Conservation (phyloP, 441 rosid genomes). For the Populus hybrid region DNA sequence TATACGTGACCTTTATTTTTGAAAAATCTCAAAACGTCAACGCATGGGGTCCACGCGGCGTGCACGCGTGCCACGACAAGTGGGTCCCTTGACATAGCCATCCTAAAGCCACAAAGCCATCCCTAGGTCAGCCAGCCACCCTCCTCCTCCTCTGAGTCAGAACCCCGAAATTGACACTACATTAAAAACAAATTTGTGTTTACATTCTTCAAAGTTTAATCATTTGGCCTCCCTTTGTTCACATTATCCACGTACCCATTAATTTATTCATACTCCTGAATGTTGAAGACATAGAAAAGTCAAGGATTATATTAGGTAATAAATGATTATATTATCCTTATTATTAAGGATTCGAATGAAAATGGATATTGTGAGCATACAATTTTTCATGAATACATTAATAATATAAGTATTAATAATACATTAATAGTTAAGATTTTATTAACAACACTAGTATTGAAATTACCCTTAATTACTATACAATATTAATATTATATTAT, state of each 20-base stretch:
- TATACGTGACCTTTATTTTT: neutral
- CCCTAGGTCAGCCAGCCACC: neutral
- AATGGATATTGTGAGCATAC: neutral
- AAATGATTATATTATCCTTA: too few relatives aligned
- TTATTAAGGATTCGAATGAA: too few relatives aligned
- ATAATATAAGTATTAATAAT: too few relatives aligned
- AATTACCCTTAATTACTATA: too few relatives aligned
- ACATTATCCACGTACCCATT: constrained; percentile 13
- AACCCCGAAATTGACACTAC: constrained; percentile 47
- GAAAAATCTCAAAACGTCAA: constrained; percentile 30
- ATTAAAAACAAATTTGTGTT: neutral
- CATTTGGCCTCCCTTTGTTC: constrained; percentile 16
- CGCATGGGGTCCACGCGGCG: constrained; percentile 76
- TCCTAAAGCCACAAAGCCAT: neutral
- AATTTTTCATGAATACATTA: neutral
- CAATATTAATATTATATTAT: too few relatives aligned
- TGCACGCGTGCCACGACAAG: constrained; percentile 75
- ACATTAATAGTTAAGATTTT: too few relatives aligned
- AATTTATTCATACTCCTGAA: neutral
- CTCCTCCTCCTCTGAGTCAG: constrained; percentile 53
- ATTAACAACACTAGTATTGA: too few relatives aligned
- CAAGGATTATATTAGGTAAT: neutral
- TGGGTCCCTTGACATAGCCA: constrained; percentile 34
- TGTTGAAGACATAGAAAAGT: neutral
- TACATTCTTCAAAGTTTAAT: constrained; percentile 14